phyloP scores from a whole-genome alignment of 176 grass and related monocot species.

The Rhynchospora tenuis region DNA sequence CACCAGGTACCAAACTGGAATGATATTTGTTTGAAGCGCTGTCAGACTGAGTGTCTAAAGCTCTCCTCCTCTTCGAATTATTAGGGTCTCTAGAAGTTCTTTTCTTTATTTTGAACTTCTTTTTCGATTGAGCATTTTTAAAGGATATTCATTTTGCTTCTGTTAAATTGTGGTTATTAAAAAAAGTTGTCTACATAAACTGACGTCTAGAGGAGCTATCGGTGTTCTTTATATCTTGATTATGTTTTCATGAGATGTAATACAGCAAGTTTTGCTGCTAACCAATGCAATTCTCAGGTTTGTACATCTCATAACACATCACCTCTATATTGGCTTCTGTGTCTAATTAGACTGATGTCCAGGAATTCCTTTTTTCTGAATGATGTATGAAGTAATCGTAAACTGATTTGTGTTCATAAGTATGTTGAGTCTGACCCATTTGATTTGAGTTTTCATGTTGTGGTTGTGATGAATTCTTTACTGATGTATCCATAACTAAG shows the following conservation, averaged over 20 bases:
- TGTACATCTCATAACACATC: neutral
- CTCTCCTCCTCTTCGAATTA: constrained; percentile 43
- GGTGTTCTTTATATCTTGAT: neutral
- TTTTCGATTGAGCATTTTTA: neutral
- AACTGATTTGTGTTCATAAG: neutral
- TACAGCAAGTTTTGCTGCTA: neutral
- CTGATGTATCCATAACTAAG: neutral
- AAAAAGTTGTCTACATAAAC: neutral
- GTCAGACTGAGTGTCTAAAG: constrained; percentile 86
- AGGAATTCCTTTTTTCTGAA: neutral
- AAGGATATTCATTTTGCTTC: too few relatives aligned
- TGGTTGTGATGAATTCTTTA: neutral
- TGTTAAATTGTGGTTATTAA: neutral
- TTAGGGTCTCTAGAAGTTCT: neutral
- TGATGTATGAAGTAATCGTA: neutral
- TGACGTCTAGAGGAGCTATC: neutral
- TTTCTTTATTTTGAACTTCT: neutral
- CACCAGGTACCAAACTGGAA: constrained; percentile 93
- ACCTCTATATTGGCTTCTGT: neutral
- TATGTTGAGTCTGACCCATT: neutral
- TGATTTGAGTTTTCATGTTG: neutral
- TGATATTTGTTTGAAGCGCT: constrained; percentile 79
- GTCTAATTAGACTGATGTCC: neutral
- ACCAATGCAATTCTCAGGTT: neutral
- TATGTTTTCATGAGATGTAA: neutral